A percentile compares a stretch with the other conserved stretches of the same genome.
These are phyloP conservation scores for Trypethelium eluteriae DNA, from an alignment of 495 filamentous ascomycete species.

Conservation along the genomic window DNA sequence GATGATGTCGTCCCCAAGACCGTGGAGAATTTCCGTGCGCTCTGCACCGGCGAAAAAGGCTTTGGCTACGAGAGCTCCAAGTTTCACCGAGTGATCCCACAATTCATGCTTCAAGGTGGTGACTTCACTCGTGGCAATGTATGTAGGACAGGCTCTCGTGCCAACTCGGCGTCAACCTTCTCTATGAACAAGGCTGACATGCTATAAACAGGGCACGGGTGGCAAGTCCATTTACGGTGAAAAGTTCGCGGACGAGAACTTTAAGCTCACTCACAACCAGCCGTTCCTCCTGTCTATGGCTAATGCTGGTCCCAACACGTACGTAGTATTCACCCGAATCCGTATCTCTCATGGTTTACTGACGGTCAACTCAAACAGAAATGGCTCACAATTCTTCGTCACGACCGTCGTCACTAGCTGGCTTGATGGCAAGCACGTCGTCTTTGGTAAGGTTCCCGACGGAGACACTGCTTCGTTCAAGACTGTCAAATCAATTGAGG, in stretches of 20 bases:
- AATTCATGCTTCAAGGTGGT: slow-evolving; percentile 49
- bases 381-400: slow-evolving; percentile 66
- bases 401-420: slow-evolving; percentile 41
- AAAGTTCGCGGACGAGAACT: slow-evolving; percentile 80
- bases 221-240: slow-evolving; percentile 84
- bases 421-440: slow-evolving; percentile 42
- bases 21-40: slow-evolving; percentile 84
- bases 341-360: neutral
- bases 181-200: slow-evolving; percentile 9
- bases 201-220: slow-evolving; percentile 57
- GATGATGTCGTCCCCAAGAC: slow-evolving; percentile 84
- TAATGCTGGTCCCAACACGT: slow-evolving; percentile 75
- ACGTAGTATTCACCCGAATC: slow-evolving; percentile 31
- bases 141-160: slow-evolving; percentile 21
- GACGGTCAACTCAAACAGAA: slow-evolving; percentile 39
- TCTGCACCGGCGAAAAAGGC: slow-evolving; percentile 91
- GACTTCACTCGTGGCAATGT: slow-evolving; percentile 47
- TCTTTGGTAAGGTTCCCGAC: slow-evolving; percentile 38
- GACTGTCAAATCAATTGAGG: slow-evolving; percentile 38
- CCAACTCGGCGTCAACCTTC: neutral
- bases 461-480: slow-evolving; percentile 31
- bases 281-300: slow-evolving; percentile 72
- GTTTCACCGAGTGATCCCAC: slow-evolving; percentile 42
- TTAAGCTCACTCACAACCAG: slow-evolving; percentile 53
- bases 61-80: slow-evolving; percentile 46